These are phyloP conservation scores for Salix purpurea DNA, from an alignment of 345 rosid species.

Conservation along the genomic window DNA sequence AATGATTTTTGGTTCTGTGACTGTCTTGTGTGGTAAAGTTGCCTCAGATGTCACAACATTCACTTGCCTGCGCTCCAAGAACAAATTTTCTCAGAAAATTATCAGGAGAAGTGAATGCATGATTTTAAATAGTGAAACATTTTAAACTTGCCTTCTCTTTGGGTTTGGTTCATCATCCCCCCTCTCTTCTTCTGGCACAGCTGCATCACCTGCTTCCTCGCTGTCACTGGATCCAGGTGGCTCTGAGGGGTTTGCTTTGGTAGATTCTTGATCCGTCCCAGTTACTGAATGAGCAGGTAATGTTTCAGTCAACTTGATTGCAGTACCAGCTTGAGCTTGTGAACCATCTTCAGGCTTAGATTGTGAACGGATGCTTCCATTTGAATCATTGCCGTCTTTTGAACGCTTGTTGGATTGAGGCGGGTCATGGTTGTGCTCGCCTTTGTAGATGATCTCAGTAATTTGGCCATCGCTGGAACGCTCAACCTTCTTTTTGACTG, in stretches of 20 bases:
- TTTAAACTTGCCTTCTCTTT: conserved; percentile 57
- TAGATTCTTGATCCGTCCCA: conserved; percentile 40
- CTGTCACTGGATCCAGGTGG: conserved; percentile 39
- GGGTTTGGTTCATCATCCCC: conserved; percentile 57
- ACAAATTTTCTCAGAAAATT: not conserved
- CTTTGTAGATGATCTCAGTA: conserved; percentile 90
- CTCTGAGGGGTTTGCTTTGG: conserved; percentile 29
- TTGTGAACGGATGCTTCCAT: conserved; percentile 35
- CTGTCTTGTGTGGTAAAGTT: conserved; percentile 59
- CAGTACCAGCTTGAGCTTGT: conserved; percentile 27
- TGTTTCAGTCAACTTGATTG: conserved; percentile 20
- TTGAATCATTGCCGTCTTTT: conserved; percentile 42
- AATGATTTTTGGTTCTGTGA: conserved; percentile 79
- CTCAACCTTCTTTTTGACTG: conserved; percentile 91
- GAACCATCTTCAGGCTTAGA: conserved; percentile 34
- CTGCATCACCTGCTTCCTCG: conserved; percentile 47
- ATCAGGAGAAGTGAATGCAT: not conserved
- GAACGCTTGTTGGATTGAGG: conserved; percentile 66
- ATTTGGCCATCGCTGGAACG: conserved; percentile 81
- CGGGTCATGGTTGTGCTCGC: conserved; percentile 79
- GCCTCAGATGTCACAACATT: conserved; percentile 37
- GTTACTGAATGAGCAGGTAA: conserved; percentile 23
- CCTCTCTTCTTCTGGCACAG: conserved; percentile 35
- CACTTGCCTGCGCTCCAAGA: conserved; percentile 43
- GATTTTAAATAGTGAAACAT: not conserved